These are phyloP conservation scores for Vicia sativa DNA, from an alignment of 306 rosid genomes.

Conservation along the genomic window DNA sequence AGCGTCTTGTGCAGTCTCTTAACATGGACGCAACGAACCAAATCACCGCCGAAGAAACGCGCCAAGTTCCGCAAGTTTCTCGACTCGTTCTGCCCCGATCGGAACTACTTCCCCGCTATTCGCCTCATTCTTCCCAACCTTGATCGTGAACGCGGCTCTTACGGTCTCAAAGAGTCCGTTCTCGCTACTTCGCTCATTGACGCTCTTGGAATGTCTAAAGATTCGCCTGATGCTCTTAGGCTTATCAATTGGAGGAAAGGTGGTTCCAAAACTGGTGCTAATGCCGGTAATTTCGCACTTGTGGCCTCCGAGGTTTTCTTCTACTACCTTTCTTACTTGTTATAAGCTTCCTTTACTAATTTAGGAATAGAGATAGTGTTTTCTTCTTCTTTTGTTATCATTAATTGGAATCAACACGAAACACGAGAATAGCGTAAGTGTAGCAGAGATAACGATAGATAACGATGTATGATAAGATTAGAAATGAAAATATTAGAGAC, in stretches of 20 bases:
- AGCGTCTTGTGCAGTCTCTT: slow-evolving; percentile 76
- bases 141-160: slow-evolving; percentile 84
- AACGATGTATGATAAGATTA: too few relatives aligned
- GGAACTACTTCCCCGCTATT: slow-evolving; percentile 63
- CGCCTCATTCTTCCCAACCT: slow-evolving; percentile 82
- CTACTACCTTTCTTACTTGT: not conserved
- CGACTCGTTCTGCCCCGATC: slow-evolving; percentile 67
- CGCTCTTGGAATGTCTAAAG: slow-evolving; percentile 80
- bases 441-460: too few relatives aligned
- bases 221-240: slow-evolving; percentile 79
- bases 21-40: slow-evolving; percentile 79
- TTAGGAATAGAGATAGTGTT: too few relatives aligned
- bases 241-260: slow-evolving; percentile 96
- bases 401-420: too few relatives aligned
- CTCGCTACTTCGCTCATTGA: slow-evolving; percentile 85
- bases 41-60: slow-evolving; percentile 71
- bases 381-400: too few relatives aligned
- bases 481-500: too few relatives aligned
- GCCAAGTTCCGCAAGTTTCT: slow-evolving; percentile 86
- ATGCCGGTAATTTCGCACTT: slow-evolving; percentile 81
- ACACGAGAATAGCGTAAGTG: too few relatives aligned
- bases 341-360: not conserved
- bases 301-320: slow-evolving; percentile 74
- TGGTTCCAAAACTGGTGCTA: slow-evolving; percentile 66
- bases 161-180: slow-evolving; percentile 89